Percentiles rank a stretch among this genome's conserved stretches.
Evolutionary conservation across 2,329 filamentous ascomycete species (phyloP).

Genomic region (Clarireedia hainanense): DNA sequence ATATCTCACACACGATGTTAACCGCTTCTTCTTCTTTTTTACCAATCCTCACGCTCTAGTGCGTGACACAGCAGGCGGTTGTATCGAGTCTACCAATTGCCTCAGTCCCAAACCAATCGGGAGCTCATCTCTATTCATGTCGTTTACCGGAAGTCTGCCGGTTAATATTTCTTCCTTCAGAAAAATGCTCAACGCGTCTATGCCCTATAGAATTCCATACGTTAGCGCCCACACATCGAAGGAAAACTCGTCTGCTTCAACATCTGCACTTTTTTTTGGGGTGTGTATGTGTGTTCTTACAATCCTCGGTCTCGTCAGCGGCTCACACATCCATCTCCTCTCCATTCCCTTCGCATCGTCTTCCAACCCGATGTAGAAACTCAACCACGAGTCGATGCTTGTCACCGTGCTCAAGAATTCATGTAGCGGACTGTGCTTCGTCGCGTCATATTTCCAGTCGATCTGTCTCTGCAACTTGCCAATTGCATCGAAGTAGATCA

Average conservation of each 20-base stretch:
- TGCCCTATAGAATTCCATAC: background rate
- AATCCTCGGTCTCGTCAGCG: background rate
- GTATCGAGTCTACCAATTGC: background rate
- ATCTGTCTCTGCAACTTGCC: background rate
- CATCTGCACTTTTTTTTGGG: background rate
- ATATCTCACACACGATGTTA: background rate
- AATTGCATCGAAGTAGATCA: background rate
- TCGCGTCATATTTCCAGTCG: background rate
- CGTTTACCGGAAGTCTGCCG: background rate
- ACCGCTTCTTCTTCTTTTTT: background rate
- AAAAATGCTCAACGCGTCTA: background rate
- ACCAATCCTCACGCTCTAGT: background rate
- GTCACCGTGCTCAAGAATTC: background rate
- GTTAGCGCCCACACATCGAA: background rate
- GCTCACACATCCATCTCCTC: background rate
- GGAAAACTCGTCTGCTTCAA: too few species aligned
- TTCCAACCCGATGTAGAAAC: background rate
- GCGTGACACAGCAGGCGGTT: background rate
- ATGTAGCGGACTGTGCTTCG: background rate
- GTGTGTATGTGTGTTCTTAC: background rate
- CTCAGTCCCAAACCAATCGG: background rate
- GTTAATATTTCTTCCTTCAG: background rate
- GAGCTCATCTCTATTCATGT: background rate
- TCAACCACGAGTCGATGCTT: background rate
- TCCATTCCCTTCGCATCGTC: background rate